phyloP scores from a whole-genome alignment of 441 rosid species.

The Populus tomentosa region DNA sequence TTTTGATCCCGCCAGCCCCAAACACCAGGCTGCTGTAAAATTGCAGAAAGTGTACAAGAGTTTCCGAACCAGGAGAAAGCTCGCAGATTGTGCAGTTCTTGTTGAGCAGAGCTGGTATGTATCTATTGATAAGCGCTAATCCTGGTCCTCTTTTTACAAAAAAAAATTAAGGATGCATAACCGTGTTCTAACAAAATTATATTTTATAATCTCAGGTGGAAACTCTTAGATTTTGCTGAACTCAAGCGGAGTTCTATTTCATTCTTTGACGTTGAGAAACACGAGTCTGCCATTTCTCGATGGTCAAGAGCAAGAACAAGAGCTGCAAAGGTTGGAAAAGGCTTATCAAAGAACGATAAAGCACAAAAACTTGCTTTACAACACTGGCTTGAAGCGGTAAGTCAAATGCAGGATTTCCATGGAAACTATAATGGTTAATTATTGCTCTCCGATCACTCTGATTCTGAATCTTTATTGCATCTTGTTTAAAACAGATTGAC shows the following conservation, averaged over 20 bases:
- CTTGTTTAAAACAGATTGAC: slow-evolving; percentile 57
- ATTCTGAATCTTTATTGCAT: neutral
- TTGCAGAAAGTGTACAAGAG: slow-evolving; percentile 93
- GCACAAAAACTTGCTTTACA: slow-evolving; percentile 94
- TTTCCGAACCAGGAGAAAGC: slow-evolving; percentile 86
- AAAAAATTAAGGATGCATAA: neutral
- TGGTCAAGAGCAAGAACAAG: slow-evolving; percentile 97
- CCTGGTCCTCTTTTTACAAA: neutral
- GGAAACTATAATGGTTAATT: neutral
- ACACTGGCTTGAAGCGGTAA: slow-evolving; percentile 98
- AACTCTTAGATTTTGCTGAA: slow-evolving; percentile 92
- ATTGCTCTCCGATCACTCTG: neutral
- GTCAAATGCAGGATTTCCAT: slow-evolving; percentile 16
- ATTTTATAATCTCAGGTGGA: slow-evolving; percentile 60
- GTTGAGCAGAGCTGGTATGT: slow-evolving; percentile 93
- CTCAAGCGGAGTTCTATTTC: slow-evolving; percentile 91
- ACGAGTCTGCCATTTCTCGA: slow-evolving; percentile 86
- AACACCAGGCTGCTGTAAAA: slow-evolving; percentile 70
- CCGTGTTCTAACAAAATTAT: slow-evolving; percentile 7
- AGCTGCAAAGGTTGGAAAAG: slow-evolving; percentile 98
- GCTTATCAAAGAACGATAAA: slow-evolving; percentile 79
- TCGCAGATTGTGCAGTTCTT: slow-evolving; percentile 93
- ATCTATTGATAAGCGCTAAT: neutral
- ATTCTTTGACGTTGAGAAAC: slow-evolving; percentile 83
- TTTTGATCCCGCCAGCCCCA: slow-evolving; percentile 45